A percentile compares a stretch with the other conserved stretches of the same genome.
phyloP scores from a whole-genome alignment of 495 filamentous ascomycete genomes.

The Endocarpon pusillum region DNA sequence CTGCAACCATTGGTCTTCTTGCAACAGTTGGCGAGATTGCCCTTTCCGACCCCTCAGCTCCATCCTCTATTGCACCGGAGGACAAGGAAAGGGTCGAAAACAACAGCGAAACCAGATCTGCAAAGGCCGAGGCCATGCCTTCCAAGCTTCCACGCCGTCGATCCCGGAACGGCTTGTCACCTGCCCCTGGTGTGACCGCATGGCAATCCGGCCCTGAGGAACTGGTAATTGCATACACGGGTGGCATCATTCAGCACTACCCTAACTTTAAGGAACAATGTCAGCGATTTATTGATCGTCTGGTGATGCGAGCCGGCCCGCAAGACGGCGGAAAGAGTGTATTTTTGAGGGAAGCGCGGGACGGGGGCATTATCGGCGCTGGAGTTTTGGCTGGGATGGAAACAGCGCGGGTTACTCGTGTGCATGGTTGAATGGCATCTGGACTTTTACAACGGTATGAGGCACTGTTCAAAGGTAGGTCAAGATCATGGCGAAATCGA shows the following conservation, averaged over 20 bases:
- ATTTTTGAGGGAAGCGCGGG: constrained; percentile 48
- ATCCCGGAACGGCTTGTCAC: no score
- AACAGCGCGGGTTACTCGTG: no score
- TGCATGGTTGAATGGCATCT: no score
- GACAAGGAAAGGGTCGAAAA: constrained; percentile 3
- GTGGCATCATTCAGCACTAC: constrained; percentile 62
- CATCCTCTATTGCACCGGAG: constrained; percentile 1
- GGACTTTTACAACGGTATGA: no score
- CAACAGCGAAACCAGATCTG: not conserved
- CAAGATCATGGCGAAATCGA: no score
- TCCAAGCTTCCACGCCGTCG: constrained; percentile 7
- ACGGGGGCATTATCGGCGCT: constrained; percentile 62
- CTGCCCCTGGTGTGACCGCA: constrained; percentile 15
- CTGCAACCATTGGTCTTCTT: constrained; percentile 51
- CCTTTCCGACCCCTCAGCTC: constrained; percentile 7
- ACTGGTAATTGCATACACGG: constrained; percentile 60
- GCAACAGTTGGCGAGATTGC: constrained; percentile 48
- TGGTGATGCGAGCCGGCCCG: constrained; percentile 39
- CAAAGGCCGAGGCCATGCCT: not conserved
- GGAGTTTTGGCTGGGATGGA: constrained; percentile 53
- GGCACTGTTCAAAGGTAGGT: no score
- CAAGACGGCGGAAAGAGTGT: constrained; percentile 39
- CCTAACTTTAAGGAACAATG: constrained; percentile 54
- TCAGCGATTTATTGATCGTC: constrained; percentile 45
- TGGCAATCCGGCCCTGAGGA: constrained; percentile 38